phyloP scores from a whole-genome alignment of 106 monocot genomes.

The Acorus calamus region DNA sequence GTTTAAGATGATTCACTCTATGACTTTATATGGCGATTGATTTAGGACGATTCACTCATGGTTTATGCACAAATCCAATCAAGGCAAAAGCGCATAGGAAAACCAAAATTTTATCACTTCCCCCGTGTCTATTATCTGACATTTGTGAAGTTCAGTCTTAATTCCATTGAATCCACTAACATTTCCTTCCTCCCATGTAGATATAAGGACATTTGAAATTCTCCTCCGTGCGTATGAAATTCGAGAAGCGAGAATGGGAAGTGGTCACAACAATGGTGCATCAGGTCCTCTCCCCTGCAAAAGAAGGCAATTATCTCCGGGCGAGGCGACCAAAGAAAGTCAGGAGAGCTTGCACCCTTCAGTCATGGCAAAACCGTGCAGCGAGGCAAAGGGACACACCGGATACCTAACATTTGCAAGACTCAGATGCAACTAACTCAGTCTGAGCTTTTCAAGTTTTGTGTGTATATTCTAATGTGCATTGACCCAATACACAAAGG shows the following conservation, averaged over 20 bases:
- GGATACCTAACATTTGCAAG: conserved; percentile 92
- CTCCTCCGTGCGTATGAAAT: conserved; percentile 82
- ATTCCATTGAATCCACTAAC: no score
- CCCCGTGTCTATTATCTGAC: no score
- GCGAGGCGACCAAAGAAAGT: conserved; percentile 13
- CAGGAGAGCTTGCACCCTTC: conserved; percentile 8
- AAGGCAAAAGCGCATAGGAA: no score
- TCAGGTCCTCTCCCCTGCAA: conserved; percentile 35
- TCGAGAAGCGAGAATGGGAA: conserved; percentile 26
- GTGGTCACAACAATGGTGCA: conserved; percentile 9
- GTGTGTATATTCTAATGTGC: neutral
- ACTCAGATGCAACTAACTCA: conserved; percentile 29
- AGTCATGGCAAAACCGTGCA: conserved; percentile 58
- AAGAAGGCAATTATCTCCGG: conserved; percentile 25
- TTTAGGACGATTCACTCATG: no score
- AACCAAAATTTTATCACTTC: no score
- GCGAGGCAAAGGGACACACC: conserved; percentile 76
- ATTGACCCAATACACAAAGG: no score
- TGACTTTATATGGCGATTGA: no score
- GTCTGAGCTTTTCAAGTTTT: neutral
- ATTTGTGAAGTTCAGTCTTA: no score
- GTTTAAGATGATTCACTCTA: no score
- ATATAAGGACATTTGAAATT: conserved; percentile 87
- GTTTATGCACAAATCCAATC: no score
- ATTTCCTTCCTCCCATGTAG: conserved; percentile 18